Base-by-base conservation (phyloP, 2,329 filamentous ascomycete genomes). In the Penicillium sp. region DNA sequence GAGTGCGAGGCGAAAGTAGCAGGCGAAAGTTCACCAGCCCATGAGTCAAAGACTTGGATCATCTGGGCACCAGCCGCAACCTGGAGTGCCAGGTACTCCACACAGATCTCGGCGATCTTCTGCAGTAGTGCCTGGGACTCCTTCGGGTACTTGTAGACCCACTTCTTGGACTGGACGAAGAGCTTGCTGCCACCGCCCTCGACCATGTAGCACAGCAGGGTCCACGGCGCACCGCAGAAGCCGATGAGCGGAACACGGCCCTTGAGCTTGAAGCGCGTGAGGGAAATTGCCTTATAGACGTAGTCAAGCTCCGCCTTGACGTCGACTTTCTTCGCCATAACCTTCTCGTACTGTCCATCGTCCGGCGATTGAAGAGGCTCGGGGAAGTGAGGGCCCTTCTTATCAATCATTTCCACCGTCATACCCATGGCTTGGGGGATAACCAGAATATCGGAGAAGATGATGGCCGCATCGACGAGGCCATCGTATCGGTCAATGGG, bases 371-470 rank as follows among this genome's bases (percentile, higher is more conserved):
- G 82, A 58, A 99, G 82, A 14, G 95, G 95, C 47, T 89, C 80
- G 0, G 95, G 95, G 75, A 99, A 99, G 74, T 96, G 90, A 11
- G 95, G 95, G 0, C 95, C 95, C 76, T 96, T 96, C 79, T 95
- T 96, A 75, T 97, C 93, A 11, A 98, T 83, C 95, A 99, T 99
- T 75, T 98, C 90, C 27, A 99, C 95, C n/a, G 84, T 83, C 95
- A 99, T 99, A 1, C 95, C 95, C 86, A 99, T 90, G 31, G 95
- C 95, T 79, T 99, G 95, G 0, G 95, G 95, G 61, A 99, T 93
- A 46, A 99, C 95, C 37, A 99, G 86, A 64, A 99, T 99, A 74
- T 99, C 95, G 55, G 91, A 96, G 82, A 99, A 99, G 76, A 99
- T 99, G 70, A 99, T 99, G 58, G 95, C 93, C 27, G 92, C 93